Base-by-base conservation (phyloP, 768 basidiomycete genomes). In the Ramaria rubella region DNA sequence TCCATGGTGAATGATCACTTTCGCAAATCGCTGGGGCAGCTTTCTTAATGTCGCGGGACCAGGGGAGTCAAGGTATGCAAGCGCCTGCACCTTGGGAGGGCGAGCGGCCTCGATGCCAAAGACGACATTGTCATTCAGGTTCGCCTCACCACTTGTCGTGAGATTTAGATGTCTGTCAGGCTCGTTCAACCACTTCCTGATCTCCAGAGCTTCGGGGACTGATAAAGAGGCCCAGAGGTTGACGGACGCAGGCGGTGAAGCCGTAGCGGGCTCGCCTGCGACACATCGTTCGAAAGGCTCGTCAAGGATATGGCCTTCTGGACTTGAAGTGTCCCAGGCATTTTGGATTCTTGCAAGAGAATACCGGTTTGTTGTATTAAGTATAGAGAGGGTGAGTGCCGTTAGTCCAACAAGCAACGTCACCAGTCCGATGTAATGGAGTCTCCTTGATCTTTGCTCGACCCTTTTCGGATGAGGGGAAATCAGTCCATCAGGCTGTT, bases 191-290 rank as follows among this genome's bases (percentile, higher is more conserved):
- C 81, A 84, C 11, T 63, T 57, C 26, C 73, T 65, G 56, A 83
- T 70, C 24, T 71, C 60, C 15, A 69, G 62, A 4, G 75, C 75
- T 57, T 83, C 80, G 2, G 64, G 40, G 27, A 77, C 55, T 4
- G 74, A 69, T 49, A 84, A 72, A 14, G 79, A 75, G 5, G 75
- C 70, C 81, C 81, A 84, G 14, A 76, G 69, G 60, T 84, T 82
- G 38, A 68, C 55, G 3, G 72, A 71, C 2, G 71, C 73, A 9
- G 79, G 78, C 3, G 75, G 72, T 0, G 59, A 62, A 0, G 76
- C 77, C n/a, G 55, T 53, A 14, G 61, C 72, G 19, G 70, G 68
- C 4, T 64, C 50, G 21, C 50, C 54, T 5, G 75, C 52, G 2
- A 63, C 59, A 54, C 79, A 80, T 49, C 72, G 71, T 44, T 64